Conservation (phyloP, 1,284 basidiomycete genomes). For the Leccinum insigne region DNA sequence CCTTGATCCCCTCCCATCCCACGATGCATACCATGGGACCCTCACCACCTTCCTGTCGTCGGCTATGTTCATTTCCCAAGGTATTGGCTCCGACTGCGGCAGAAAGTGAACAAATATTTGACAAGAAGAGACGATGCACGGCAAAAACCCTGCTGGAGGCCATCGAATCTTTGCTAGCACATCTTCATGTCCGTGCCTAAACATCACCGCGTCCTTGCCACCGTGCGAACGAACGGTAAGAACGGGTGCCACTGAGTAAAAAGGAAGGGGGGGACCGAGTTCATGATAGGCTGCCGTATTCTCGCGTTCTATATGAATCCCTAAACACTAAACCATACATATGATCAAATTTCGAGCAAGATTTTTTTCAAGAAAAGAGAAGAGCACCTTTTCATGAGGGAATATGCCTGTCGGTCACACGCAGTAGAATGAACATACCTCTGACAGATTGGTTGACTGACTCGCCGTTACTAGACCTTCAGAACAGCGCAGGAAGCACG, state of each 20-base stretch:
- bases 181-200: constrained; percentile 1
- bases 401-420: constrained; percentile 13
- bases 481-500: neutral
- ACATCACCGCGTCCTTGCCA: neutral
- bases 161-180: neutral
- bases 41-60: neutral
- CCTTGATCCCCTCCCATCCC: neutral
- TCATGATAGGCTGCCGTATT: constrained; percentile 14
- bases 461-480: neutral
- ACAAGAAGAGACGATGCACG: neutral
- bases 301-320: constrained; percentile 4
- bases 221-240: neutral
- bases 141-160: neutral
- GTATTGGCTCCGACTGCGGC: neutral
- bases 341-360: constrained; percentile 17
- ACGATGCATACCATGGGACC: neutral
- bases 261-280: neutral
- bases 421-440: constrained; percentile 3
- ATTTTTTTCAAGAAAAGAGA: constrained; percentile 11
- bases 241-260: neutral
- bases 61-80: neutral
- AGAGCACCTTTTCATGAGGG: constrained; percentile 6
- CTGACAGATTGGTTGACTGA: no score
- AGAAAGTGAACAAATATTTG: neutral
- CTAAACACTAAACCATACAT: constrained; percentile 5